Conservation (phyloP, 148 eudicot genomes). For the Arbutus unedo region DNA sequence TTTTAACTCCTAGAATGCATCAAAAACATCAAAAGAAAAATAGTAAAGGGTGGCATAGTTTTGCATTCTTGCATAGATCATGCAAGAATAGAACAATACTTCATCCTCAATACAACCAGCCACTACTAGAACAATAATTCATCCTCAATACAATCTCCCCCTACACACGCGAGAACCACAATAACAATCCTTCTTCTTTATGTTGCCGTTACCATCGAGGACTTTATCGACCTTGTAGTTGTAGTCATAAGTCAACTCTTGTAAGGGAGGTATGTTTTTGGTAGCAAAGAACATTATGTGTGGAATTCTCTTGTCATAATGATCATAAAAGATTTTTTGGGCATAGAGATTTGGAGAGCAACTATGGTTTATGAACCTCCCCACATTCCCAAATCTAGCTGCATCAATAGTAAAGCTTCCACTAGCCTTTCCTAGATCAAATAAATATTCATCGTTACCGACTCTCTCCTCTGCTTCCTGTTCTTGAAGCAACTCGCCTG, state of each 20-base stretch:
- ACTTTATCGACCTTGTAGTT: slow-evolving; percentile 26
- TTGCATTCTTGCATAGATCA: background rate
- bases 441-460: slow-evolving; percentile 30
- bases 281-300: slow-evolving; percentile 37
- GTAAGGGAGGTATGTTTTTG: slow-evolving; percentile 22
- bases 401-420: slow-evolving; percentile 38
- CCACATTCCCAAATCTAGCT: slow-evolving; percentile 26
- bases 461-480: slow-evolving; percentile 32
- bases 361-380: slow-evolving; percentile 43
- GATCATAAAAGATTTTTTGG: slow-evolving; percentile 38
- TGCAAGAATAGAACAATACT: background rate
- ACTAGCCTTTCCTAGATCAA: slow-evolving; percentile 20
- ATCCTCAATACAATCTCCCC: slow-evolving; percentile 23
- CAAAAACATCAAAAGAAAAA: background rate
- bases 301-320: slow-evolving; percentile 28
- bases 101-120: slow-evolving; percentile 22
- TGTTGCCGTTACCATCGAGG: slow-evolving; percentile 29
- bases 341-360: slow-evolving; percentile 37
- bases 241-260: slow-evolving; percentile 33
- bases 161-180: slow-evolving; percentile 30
- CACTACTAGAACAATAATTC: slow-evolving; percentile 17
- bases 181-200: slow-evolving; percentile 26
- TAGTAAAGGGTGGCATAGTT: background rate
- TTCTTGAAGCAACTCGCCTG: slow-evolving; percentile 30
- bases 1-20: background rate